phyloP scores from a whole-genome alignment of 805 yeast genomes.

The Cyberlindnera maritima region DNA sequence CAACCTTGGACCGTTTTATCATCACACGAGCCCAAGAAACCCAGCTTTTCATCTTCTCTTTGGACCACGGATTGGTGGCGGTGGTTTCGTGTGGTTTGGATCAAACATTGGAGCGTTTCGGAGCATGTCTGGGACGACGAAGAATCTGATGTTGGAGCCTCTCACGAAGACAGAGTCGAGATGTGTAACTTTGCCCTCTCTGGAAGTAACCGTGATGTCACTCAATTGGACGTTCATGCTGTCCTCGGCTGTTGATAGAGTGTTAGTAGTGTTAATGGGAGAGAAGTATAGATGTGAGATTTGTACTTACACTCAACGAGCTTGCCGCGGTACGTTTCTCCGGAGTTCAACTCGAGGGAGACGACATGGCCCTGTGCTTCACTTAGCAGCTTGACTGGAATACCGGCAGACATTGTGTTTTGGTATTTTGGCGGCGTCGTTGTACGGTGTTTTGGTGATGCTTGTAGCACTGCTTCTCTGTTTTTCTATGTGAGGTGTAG shows the following conservation, averaged over 20 bases:
- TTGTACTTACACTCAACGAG: slow-evolving; percentile 54
- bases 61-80: slow-evolving; percentile 70
- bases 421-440: not conserved
- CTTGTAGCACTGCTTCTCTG: not conserved
- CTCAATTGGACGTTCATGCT: slow-evolving; percentile 88
- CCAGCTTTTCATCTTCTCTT: slow-evolving; percentile 31
- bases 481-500: slow-evolving; percentile 1
- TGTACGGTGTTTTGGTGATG: not conserved
- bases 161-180: slow-evolving; percentile 85
- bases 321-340: slow-evolving; percentile 86
- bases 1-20: not conserved
- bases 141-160: slow-evolving; percentile 84
- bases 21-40: not conserved
- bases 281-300: not conserved
- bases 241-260: slow-evolving; percentile 52
- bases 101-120: slow-evolving; percentile 87
- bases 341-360: slow-evolving; percentile 78
- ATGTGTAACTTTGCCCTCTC: slow-evolving; percentile 71
- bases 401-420: slow-evolving; percentile 44
- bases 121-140: slow-evolving; percentile 85
- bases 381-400: slow-evolving; percentile 81
- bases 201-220: slow-evolving; percentile 76
- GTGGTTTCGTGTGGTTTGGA: slow-evolving; percentile 54
- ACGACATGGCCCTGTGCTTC: slow-evolving; percentile 91
- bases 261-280: slow-evolving; percentile 11